Evolutionary conservation across 768 basidiomycete species (phyloP).

Genomic region (Mycena albidolilacea): DNA sequence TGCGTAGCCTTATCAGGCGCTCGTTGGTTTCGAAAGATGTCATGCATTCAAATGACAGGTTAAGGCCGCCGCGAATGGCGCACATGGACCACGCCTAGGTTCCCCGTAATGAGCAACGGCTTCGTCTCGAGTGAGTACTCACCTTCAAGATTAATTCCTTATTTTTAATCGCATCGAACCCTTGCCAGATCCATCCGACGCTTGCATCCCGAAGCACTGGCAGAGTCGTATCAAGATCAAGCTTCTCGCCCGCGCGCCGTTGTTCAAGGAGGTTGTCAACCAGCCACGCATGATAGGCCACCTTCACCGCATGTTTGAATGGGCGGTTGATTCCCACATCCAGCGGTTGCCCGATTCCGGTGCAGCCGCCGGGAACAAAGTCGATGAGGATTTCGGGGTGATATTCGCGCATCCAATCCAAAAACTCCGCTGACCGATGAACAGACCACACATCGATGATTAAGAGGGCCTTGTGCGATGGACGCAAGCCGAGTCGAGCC

Average conservation of each 20-base stretch:
- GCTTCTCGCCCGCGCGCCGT: background rate
- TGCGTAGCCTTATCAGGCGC: slow-evolving; percentile 3
- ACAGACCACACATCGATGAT: no score
- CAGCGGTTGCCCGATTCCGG: slow-evolving; percentile 30
- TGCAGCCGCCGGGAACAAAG: no score
- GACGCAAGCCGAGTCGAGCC: slow-evolving; percentile 1
- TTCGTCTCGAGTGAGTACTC: background rate
- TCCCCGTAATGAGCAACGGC: no score
- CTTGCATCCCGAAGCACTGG: slow-evolving; percentile 38
- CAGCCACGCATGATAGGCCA: slow-evolving; percentile 18
- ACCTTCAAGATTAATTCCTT: slow-evolving; percentile 43
- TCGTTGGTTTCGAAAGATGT: slow-evolving; percentile 30
- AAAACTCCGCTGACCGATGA: no score
- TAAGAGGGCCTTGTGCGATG: slow-evolving; percentile 28
- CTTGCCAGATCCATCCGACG: slow-evolving; percentile 44
- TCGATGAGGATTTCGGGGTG: no score
- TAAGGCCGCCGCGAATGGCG: slow-evolving; percentile 39
- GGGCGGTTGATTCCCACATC: slow-evolving; percentile 46
- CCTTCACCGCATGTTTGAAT: slow-evolving; percentile 35
- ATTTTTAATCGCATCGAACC: slow-evolving; percentile 41
- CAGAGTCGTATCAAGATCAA: slow-evolving; percentile 39
- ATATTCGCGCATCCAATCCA: no score
- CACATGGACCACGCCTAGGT: no score
- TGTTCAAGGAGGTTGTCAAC: slow-evolving; percentile 25
- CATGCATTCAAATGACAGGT: slow-evolving; percentile 38